These are phyloP conservation scores for Bidens hawaiensis DNA, from an alignment of 140 eudicot species.

Conservation along the genomic window DNA sequence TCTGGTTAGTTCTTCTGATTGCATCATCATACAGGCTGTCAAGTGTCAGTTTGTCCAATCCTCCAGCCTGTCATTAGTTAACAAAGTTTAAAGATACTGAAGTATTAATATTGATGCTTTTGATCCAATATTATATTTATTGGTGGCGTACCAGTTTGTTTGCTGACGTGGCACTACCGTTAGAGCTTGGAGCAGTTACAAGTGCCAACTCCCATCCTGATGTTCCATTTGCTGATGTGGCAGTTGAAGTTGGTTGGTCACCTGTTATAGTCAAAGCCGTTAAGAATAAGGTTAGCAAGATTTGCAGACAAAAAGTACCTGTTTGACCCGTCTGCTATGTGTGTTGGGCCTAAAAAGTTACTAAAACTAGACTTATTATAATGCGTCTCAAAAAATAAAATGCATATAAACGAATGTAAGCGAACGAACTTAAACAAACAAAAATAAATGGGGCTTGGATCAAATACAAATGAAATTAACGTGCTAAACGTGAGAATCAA, in stretches of 20 bases:
- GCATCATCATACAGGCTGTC: constrained; percentile 56
- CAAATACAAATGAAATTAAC: too few relatives aligned
- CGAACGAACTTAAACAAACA: too few relatives aligned
- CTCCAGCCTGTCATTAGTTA: constrained; percentile 37
- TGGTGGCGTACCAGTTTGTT: constrained; percentile 38
- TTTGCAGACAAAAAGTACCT: neutral
- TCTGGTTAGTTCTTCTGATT: constrained; percentile 38
- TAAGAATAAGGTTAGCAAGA: constrained; percentile 13
- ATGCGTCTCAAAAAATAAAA: too few relatives aligned
- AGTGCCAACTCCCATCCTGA: constrained; percentile 73
- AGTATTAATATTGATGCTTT: neutral
- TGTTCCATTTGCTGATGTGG: constrained; percentile 30
- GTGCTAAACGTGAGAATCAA: too few relatives aligned
- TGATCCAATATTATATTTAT: neutral
- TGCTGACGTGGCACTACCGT: constrained; percentile 33
- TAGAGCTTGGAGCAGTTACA: constrained; percentile 80
- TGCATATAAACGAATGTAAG: too few relatives aligned
- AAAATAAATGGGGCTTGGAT: too few relatives aligned
- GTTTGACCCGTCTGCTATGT: constrained; percentile 8
- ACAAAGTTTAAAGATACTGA: constrained; percentile 2
- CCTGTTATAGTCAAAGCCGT: neutral
- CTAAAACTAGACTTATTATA: too few relatives aligned
- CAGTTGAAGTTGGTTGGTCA: constrained; percentile 30
- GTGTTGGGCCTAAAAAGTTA: too few relatives aligned
- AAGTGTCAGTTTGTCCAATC: constrained; percentile 43